Evolutionary conservation across 148 eudicot species (phyloP), one percentile per base, ranked within the genome.

Genomic region (Selenicereus undatus): DNA sequence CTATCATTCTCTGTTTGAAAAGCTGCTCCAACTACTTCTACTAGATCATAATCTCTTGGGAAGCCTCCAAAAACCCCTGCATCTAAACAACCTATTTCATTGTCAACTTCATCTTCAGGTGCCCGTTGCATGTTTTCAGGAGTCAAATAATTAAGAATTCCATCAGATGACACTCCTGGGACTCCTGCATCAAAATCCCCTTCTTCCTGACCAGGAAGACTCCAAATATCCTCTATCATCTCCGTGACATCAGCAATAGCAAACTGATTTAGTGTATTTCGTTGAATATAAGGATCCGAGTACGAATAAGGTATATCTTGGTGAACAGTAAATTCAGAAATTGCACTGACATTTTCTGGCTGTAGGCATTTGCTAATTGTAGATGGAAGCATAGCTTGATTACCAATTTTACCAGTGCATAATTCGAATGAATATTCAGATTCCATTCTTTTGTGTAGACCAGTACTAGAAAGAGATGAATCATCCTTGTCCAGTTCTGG

Each of bases 11-110:
- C 79, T 42, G 62, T 82, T 73, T 58, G 76, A n/a, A 83, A 62
- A 73, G 71, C 66, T 72, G 86, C 72, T 71, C 82, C 91, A 80
- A 86, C 81, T 58, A 86, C 90, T 78, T 89, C 84, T 75, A 86
- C 85, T 79, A 84, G 82, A 73, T 89, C 94, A 65, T 71, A 85
- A 65, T 85, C 87, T 50, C 30, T 78, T 9, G 86, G 84, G 62
- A 88, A 90, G 76, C 73, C 87, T 42, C 82, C 81, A 74, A 80
- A 75, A 75, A 82, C 76, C 32, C 43, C 86, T 48, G 27, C 70
- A 72, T 32, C 71, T 81, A 32, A 73, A 73, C 39, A 60, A 66
- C 70, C 50, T 74, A 73, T 52, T 48, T 65, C 79, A 78, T 32
- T 69, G 71, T 76, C 73, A 48, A 70, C 43, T 14, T 79, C 84